Conservation (phyloP, 306 rosid species). For the Malus sylvestris region DNA sequence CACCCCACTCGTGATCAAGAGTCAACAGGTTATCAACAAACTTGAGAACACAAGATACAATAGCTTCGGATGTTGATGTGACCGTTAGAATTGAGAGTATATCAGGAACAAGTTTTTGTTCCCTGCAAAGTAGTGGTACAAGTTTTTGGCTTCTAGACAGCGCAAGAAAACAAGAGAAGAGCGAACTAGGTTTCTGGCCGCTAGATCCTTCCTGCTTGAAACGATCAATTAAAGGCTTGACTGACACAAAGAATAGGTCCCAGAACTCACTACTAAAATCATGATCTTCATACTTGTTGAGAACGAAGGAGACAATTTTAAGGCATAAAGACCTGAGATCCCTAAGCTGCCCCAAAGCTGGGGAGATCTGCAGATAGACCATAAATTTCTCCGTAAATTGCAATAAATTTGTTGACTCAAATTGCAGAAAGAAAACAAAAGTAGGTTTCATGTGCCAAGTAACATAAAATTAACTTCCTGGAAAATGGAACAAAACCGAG, state of each 20-base stretch:
- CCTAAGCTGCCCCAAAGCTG: constrained; percentile 57
- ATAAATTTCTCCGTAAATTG: not conserved
- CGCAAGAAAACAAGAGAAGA: constrained; percentile 79
- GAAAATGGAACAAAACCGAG: not conserved
- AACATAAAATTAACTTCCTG: not conserved
- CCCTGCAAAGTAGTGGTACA: constrained; percentile 44
- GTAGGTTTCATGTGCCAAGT: not conserved
- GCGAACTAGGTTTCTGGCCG: constrained; percentile 90
- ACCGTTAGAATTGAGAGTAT: constrained; percentile 62
- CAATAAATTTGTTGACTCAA: not conserved
- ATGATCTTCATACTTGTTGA: constrained; percentile 65
- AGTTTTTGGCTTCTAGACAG: constrained; percentile 75
- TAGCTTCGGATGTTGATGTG: constrained; percentile 65
- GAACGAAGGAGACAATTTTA: constrained; percentile 56
- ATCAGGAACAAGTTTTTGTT: constrained; percentile 69
- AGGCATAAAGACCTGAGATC: constrained; percentile 87
- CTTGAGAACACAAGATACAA: constrained; percentile 59
- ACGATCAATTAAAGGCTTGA: constrained; percentile 53
- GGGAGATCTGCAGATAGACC: constrained; percentile 37
- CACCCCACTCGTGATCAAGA: constrained; percentile 53
- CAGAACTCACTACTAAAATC: constrained; percentile 63
- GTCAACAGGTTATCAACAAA: constrained; percentile 72
- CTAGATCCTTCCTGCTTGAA: constrained; percentile 83
- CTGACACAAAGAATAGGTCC: constrained; percentile 71
- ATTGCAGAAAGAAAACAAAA: not conserved